Evolutionary conservation across 768 basidiomycete species (phyloP).

Genomic region (Tephrocybe sp.): DNA sequence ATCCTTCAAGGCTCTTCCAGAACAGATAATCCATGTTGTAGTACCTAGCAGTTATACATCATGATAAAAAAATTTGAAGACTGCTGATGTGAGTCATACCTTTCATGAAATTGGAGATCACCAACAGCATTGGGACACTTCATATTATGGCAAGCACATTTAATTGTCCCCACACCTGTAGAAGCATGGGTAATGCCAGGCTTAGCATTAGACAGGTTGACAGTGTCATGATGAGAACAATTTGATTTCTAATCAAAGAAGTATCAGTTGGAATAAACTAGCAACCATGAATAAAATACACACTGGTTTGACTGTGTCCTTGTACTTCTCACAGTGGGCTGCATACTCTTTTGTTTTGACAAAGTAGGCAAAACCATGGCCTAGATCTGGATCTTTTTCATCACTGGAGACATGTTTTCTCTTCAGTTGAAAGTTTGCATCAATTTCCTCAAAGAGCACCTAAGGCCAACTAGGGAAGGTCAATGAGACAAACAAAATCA

Average conservation of each 20-base stretch:
- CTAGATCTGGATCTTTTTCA: conserved; percentile 6
- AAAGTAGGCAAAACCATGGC: conserved; percentile 14
- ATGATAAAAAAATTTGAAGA: too few species aligned
- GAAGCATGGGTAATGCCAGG: conserved; percentile 20
- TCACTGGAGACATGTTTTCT: conserved; percentile 10
- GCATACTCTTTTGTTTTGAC: conserved; percentile 21
- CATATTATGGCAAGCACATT: conserved; percentile 30
- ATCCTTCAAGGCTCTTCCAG: conserved; percentile 15
- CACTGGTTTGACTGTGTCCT: conserved; percentile 21
- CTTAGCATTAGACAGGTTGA: conserved; percentile 23
- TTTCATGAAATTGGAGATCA: conserved; percentile 31
- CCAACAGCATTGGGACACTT: conserved; percentile 24
- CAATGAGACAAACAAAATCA: too few species aligned
- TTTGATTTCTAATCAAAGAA: conserved; percentile 23
- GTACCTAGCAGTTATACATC: conserved; percentile 19
- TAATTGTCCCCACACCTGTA: conserved; percentile 25
- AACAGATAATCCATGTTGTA: conserved; percentile 37
- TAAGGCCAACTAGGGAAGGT: conserved; percentile 20
- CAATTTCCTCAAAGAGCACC: conserved; percentile 18
- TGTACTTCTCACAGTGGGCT: conserved; percentile 19
- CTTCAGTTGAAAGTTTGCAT: conserved; percentile 11
- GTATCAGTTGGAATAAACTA: too few species aligned
- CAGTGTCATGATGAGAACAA: conserved; percentile 29
- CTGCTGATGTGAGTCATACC: conserved; percentile 24
- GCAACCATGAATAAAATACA: too few species aligned